phyloP scores from a whole-genome alignment of 2,329 filamentous ascomycete genomes.

The Cordyceps militaris region DNA sequence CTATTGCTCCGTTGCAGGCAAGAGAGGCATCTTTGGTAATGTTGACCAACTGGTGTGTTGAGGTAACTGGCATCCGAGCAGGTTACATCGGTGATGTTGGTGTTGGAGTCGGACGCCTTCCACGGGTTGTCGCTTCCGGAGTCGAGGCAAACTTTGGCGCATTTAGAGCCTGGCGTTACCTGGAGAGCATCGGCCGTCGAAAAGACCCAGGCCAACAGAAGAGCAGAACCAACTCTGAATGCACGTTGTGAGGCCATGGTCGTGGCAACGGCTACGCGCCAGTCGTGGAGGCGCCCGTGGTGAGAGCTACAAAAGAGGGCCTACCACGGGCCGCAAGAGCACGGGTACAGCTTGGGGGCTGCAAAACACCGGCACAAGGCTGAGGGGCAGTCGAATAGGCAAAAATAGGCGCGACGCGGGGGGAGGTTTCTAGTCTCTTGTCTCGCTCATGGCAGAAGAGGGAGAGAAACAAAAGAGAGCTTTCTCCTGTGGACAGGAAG shows the following conservation, averaged over 20 bases:
- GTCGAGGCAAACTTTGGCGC: conserved; percentile 41
- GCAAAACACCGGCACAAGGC: background rate
- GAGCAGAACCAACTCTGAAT: background rate
- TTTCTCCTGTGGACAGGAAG: background rate
- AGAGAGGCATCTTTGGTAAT: conserved; percentile 39
- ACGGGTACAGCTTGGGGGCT: background rate
- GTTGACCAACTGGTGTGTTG: conserved; percentile 31
- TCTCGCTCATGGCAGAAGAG: background rate
- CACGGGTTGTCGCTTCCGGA: conserved; percentile 25
- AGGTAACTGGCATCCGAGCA: conserved; percentile 37
- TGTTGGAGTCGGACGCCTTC: conserved; percentile 32
- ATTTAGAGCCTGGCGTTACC: conserved; percentile 44
- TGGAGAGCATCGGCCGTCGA: conserved; percentile 25
- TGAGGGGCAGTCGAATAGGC: background rate
- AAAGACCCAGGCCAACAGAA: background rate
- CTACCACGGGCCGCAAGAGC: background rate
- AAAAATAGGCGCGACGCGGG: background rate
- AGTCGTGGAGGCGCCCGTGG: background rate
- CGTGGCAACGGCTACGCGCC: background rate
- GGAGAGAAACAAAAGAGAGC: background rate
- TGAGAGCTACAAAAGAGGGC: background rate
- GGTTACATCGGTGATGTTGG: conserved; percentile 38
- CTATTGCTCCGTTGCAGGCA: conserved; percentile 40
- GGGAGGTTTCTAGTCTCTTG: background rate
- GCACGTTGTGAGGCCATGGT: background rate